Base-by-base conservation (phyloP, 2,329 filamentous ascomycete species). In the Cladorrhinum sp. region DNA sequence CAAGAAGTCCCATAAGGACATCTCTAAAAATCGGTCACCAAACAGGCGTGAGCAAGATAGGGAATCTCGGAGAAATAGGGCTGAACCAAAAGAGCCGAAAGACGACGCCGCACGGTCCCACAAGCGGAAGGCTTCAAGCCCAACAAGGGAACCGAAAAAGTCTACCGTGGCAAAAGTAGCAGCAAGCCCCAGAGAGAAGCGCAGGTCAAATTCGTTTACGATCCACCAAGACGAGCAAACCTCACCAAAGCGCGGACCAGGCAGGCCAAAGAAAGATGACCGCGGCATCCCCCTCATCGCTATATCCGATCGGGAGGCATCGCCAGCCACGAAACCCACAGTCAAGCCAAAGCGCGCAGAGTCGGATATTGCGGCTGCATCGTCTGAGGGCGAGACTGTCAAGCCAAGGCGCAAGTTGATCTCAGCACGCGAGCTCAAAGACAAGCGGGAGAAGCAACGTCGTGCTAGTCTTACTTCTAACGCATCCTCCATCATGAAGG, bases 381-480 rank as follows among this genome's bases (percentile, higher is more conserved):
- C 82, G 0, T 86, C 84, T 32, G 83, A 83, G 67, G 85, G 79
- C 1, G 84, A 86, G 68, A 72, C 81, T 8, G 71, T 78, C 22
- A 88, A 87, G 68, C 85, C 85, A 1, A 76, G 85, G 23, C 78
- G 84, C 41, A 89, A 87, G 68, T 77, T 89, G 10, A 78, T 88
- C 20, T 88, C 85, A 0, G 85, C 85, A 36, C 82, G 81, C 55
- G 85, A 88, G 59, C 72, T 87, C 41, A 83, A 85, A 62, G 82
- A 82, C 9, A 83, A 85, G 67, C 77, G 82, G 18, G 81, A 85
- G 57, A 83, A 81, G 70, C 82, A 82, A 70, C 77, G 84, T 18
- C 82, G 85, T 6, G 77, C 81, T 50, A 87, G 84, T 68, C 75
- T 86, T 73, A 79, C 76, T 0, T 86, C 85, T 1, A 85, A 77